phyloP scores from a whole-genome alignment of 352 stramenopile genomes.

The Globisporangium lucens region DNA sequence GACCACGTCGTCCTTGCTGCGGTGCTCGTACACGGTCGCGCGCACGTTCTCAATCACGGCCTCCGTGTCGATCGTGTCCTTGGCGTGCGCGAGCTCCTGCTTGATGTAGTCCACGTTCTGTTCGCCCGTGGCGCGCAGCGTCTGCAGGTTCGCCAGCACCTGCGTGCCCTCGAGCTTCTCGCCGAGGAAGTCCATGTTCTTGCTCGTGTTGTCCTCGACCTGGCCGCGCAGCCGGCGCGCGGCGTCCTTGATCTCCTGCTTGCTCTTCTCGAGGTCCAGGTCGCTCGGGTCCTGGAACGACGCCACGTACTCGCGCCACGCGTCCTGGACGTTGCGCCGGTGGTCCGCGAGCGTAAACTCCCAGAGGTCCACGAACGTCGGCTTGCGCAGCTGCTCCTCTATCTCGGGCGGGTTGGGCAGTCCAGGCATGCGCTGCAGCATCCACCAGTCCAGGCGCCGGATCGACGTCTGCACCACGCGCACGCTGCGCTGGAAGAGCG shows the following conservation, averaged over 20 bases:
- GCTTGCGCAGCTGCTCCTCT: conserved; percentile 35
- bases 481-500: conserved; percentile 73
- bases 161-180: conserved; percentile 67
- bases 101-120: conserved; percentile 61
- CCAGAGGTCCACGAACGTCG: conserved; percentile 73
- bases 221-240: conserved; percentile 46
- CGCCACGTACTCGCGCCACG: conserved; percentile 71
- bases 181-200: conserved; percentile 60
- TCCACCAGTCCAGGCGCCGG: conserved; percentile 44
- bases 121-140: conserved; percentile 38
- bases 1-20: conserved; percentile 67
- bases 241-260: conserved; percentile 54
- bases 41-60: conserved; percentile 54
- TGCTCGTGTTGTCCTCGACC: conserved; percentile 45
- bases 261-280: conserved; percentile 58
- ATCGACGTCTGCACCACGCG: conserved; percentile 66
- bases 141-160: conserved; percentile 54
- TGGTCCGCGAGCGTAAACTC: conserved; percentile 76
- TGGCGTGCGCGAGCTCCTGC: conserved; percentile 47
- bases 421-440: conserved; percentile 56
- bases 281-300: conserved; percentile 56
- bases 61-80: conserved; percentile 61
- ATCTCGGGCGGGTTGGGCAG: conserved; percentile 71
- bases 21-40: conserved; percentile 50
- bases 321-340: conserved; percentile 47